Evolutionary conservation across 2,329 filamentous ascomycete genomes (phyloP), one percentile per base, ranked within the genome.

Genomic region (Orbilia ellipsospora): DNA sequence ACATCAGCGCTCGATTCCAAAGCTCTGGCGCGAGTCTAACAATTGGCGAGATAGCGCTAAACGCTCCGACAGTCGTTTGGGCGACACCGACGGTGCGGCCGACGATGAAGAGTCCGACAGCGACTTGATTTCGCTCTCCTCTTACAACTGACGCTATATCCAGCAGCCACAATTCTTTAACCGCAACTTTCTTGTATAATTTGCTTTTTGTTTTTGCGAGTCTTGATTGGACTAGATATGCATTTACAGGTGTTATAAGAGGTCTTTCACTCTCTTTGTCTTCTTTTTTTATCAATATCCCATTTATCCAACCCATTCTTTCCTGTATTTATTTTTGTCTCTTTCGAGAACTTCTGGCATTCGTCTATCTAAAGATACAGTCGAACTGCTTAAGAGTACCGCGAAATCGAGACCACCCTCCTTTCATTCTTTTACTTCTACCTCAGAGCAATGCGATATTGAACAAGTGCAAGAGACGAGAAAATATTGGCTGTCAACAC

Each of bases 51-150:
- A 56, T 12, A 36, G 40, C 10, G 36, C 50, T 10, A 31, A 26
- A 18, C 50, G 54, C 15, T 16, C 16, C 6, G 28, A 42, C n/a
- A 44, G 45, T 15, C 26, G 45, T 12, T 16, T 40, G 6, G 31
- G 18, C 7, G 72, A 64, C 12, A 65, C 72, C n/a, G 72, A 75
- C 36, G 72, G 72, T 1, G 72, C 72, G 13, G 72, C 72, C 31
- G 72, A 75, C 18, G 72, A 75, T 28, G 72, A 75, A 23, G 64
- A 18, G 0, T 69, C 72, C 10, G 67, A 65, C 16, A 66, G 63
- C n/a, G 72, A 75, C 18, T 56, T 75, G 40, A 75, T 75, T 26
- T 75, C 72, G 18, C 48, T 75, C 48, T 75, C 72, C 26, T 68
- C 72, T 36, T 52, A 52, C 16, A 45, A 31, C 23, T 74, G 36